Evolutionary conservation across 179 eudicot genomes (phyloP), one percentile per base, ranked within the genome.

Genomic region (Dionaea muscipula): DNA sequence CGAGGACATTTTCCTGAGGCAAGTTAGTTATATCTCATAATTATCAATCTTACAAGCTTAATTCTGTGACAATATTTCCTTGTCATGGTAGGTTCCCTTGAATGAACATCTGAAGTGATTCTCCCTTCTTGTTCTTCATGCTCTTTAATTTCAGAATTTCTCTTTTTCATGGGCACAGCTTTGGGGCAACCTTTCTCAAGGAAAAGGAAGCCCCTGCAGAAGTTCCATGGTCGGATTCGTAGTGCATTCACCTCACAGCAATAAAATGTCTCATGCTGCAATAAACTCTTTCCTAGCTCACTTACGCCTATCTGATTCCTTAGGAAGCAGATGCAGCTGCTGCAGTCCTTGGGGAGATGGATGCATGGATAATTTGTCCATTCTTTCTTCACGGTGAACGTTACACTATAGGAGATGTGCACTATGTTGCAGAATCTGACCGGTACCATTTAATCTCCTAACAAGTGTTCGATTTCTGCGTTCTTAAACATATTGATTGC

Each of bases 361-460:
- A 93, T 78, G 90, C 87, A 27, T 85, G 81, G 78, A 88, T 93
- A 67, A 85, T 93, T 61, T 93, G 96, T 69, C 96, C 99, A 15
- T 93, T 93, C 74, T 93, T 93, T 63, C 83, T 93, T 70, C 94
- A 91, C 68, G 99, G 99, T 45, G 99, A 96, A 61, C 99, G 99
- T 40, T 88, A 77, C 53, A 93, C 99, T 43, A 83, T 88, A 57
- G 78, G 75, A 31, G 99, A 93, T 60, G 57, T 83, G 46, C 99
- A 93, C 61, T 93, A 88, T 69, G 99, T 93, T 66, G 95, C 94
- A 35, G 96, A 93, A 41, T 73, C 86, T 69, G 93, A 83, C 45
- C 40, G 89, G 99, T 87, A 74, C 52, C 44, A 19, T 24, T 0
- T 16, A 8, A 24, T 49, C 22, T 1, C 24, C 33, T 24, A 3